A percentile compares a stretch with the other conserved stretches of the same genome.
These are phyloP conservation scores for Sclerotinia sclerotiorum DNA, from an alignment of 2,329 filamentous ascomycete genomes.

Conservation along the genomic window DNA sequence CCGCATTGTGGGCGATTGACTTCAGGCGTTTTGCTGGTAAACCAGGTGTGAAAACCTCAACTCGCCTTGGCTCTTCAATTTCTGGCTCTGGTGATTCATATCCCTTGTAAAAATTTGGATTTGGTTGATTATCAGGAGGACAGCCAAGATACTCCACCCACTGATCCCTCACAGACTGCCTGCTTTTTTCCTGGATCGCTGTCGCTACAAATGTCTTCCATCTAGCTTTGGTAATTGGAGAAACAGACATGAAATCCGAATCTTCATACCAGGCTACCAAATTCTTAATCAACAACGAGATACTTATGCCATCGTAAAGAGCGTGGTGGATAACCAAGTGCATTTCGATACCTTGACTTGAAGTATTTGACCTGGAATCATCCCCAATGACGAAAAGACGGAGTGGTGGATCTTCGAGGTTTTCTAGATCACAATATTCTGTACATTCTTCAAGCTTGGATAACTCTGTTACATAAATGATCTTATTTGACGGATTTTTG, in stretches of 20 bases:
- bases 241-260: conserved; percentile 42
- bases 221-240: conserved; percentile 42
- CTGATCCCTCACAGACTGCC: conserved; percentile 17
- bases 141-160: conserved; percentile 7
- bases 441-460: conserved; percentile 16
- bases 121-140: background rate
- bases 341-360: conserved; percentile 23
- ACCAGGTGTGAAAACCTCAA: conserved; percentile 48
- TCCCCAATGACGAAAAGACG: conserved; percentile 30
- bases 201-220: conserved; percentile 39
- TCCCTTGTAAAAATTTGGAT: background rate
- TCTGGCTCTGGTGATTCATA: background rate
- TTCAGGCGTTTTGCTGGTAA: conserved; percentile 49
- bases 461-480: conserved; percentile 37
- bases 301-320: conserved; percentile 81
- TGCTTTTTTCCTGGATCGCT: background rate
- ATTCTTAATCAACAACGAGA: conserved; percentile 61
- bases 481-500: conserved; percentile 41
- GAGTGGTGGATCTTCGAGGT: conserved; percentile 34
- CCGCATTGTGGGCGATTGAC: conserved; percentile 47
- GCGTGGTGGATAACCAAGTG: conserved; percentile 75
- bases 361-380: background rate
- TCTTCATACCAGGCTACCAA: conserved; percentile 48
- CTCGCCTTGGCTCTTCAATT: conserved; percentile 27
- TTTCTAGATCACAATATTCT: background rate